phyloP scores from a whole-genome alignment of 179 eudicot species.

The Corrigiola litoralis region DNA sequence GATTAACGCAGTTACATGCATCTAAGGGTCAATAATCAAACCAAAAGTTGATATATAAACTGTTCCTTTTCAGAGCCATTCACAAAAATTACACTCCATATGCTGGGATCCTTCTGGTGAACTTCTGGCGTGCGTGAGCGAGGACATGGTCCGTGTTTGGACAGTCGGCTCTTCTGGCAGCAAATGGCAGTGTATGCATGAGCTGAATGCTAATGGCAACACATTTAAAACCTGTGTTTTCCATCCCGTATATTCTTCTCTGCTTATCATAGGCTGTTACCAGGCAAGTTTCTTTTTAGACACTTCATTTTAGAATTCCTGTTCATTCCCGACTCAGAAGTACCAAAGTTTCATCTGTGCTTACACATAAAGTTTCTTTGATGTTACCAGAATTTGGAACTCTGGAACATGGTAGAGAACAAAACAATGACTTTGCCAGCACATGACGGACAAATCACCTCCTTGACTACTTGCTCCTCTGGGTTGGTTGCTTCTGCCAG shows the following conservation, averaged over 20 bases:
- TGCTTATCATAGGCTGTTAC: constrained; percentile 49
- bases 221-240: constrained; percentile 47
- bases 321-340: background rate
- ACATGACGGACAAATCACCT: constrained; percentile 72
- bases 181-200: constrained; percentile 39
- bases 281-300: constrained; percentile 37
- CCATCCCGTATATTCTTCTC: constrained; percentile 42
- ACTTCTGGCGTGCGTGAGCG: constrained; percentile 46
- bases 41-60: too few species aligned
- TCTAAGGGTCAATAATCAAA: too few species aligned
- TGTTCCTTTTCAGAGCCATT: constrained; percentile 38
- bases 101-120: constrained; percentile 59
- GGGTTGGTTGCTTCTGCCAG: constrained; percentile 87
- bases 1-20: too few species aligned
- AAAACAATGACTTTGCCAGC: constrained; percentile 71
- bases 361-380: background rate
- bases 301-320: background rate
- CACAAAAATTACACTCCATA: constrained; percentile 30
- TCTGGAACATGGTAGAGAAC: constrained; percentile 85
- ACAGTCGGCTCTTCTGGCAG: constrained; percentile 30
- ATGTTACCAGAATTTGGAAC: constrained; percentile 56
- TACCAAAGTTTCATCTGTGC: background rate
- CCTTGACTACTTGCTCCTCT: constrained; percentile 49
- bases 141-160: constrained; percentile 50
- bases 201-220: constrained; percentile 40